Conservation (phyloP, 2,329 filamentous ascomycete species). For the Diaporthe ilicicola region DNA sequence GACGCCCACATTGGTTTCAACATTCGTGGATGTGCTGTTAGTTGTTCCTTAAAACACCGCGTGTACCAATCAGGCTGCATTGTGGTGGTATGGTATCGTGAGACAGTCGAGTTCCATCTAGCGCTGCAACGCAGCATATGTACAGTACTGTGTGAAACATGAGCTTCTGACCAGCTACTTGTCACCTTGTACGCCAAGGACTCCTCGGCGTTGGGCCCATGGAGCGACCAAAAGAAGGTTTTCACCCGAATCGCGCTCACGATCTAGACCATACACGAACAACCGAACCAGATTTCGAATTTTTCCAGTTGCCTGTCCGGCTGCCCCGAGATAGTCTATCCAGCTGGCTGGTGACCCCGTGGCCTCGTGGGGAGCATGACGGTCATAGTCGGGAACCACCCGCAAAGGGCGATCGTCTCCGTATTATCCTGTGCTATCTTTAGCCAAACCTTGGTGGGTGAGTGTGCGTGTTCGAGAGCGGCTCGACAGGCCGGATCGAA, state of each 20-base stretch:
- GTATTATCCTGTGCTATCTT: conserved; percentile 5
- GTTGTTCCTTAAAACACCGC: too few species aligned
- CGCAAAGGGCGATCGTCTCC: background rate
- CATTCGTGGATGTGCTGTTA: background rate
- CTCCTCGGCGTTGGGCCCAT: background rate
- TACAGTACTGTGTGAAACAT: conserved; percentile 9
- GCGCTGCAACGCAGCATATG: background rate
- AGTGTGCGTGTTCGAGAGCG: conserved; percentile 6
- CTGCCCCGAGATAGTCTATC: background rate
- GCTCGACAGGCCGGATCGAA: conserved; percentile 1
- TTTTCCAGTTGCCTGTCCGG: background rate
- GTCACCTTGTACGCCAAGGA: background rate
- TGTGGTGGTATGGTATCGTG: background rate
- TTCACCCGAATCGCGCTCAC: conserved; percentile 4
- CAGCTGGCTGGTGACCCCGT: background rate
- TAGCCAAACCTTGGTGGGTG: background rate
- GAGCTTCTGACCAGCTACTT: background rate
- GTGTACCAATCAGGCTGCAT: background rate
- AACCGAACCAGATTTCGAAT: background rate
- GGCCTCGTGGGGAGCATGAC: conserved; percentile 16
- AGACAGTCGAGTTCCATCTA: background rate
- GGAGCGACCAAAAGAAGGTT: background rate
- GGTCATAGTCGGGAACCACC: background rate
- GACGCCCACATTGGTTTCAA: background rate
- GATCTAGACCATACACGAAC: background rate